Base-by-base conservation (phyloP, 2,329 filamentous ascomycete species). In the Cladophialophora chaetospira region DNA sequence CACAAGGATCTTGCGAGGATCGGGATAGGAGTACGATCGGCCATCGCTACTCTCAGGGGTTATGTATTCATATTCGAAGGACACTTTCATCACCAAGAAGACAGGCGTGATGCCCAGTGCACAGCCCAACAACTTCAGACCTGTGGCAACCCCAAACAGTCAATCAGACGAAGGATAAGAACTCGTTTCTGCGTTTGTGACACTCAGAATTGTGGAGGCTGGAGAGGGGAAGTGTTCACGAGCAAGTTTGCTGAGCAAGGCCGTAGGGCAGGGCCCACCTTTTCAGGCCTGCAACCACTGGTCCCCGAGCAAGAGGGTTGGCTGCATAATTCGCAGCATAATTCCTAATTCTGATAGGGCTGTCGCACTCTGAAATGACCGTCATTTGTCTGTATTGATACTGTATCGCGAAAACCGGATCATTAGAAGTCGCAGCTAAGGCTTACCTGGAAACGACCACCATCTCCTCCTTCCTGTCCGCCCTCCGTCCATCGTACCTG, bases 251-350 rank as follows among this genome's bases (percentile, higher is more conserved):
- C 31, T 49, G 46, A 49, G 46, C 36, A 49, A 49, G 31, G 31
- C 44, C 21, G 46, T 36, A 49, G 38, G 31, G 31, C 44, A 17
- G 3, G 3, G 25, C 13, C 31, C 19, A 21, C 15, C 10, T 23
- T 26, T 44, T 23, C 40, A 44, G 40, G 40, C 2, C 40, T 23
- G 17, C 42, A 10, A 19, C 36, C n/a, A 44, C 42, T 44, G 23
- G 42, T 13, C 23, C 36, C 35, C 15, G 3, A 15, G 15, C 13
- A 25, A 19, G 48, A 11, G 36, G 40, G 17, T 26, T 3, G 5
- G 25, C 19, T 47, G 53, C 53, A 55, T 55, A 55, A 55, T 23
- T 47, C 53, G 33, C 26, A 23, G 53, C 53, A 55, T 46, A 55
- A 55, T 5, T 49, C 53, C 44, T 13, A 8, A 31, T 43, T 36